A percentile compares a stretch with the other conserved stretches of the same genome.
Conservation (phyloP, 2,329 filamentous ascomycete genomes). For the Cytospora leucostoma region DNA sequence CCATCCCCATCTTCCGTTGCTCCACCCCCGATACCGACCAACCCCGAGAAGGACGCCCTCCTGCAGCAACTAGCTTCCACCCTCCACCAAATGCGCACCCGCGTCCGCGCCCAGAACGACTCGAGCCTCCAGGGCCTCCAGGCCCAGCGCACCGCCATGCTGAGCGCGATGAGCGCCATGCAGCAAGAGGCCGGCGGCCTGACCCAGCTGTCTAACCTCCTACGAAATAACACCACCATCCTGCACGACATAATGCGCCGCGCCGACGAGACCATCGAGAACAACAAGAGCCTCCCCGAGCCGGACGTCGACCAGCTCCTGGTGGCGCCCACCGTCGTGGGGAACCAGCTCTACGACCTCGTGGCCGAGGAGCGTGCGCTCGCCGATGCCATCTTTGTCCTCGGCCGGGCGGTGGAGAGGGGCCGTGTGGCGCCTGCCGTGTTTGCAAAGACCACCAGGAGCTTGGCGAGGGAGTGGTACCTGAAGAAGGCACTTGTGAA, state of each 20-base stretch:
- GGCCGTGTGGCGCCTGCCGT: constrained; percentile 71
- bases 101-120: constrained; percentile 70
- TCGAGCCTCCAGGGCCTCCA: constrained; percentile 73
- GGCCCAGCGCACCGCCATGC: constrained; percentile 78
- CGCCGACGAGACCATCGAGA: constrained; percentile 76
- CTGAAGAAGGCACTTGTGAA: constrained; percentile 78
- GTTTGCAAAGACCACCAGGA: constrained; percentile 77
- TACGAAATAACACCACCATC: constrained; percentile 76
- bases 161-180: constrained; percentile 66
- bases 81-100: constrained; percentile 68
- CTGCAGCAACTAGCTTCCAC: constrained; percentile 73
- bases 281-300: constrained; percentile 66
- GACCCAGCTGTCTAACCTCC: constrained; percentile 66
- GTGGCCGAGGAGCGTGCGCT: constrained; percentile 87
- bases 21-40: constrained; percentile 87
- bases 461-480: constrained; percentile 77
- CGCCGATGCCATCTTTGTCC: constrained; percentile 81
- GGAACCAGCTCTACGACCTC: constrained; percentile 85
- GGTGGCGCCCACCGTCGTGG: constrained; percentile 90
- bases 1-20: constrained; percentile 54
- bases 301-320: constrained; percentile 87
- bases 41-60: constrained; percentile 91
- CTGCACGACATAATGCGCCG: constrained; percentile 75
- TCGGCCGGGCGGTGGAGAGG: constrained; percentile 72
- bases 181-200: constrained; percentile 74